Base-by-base conservation (phyloP, 1,139 yeast species). In the Sugiyamaella novakii region DNA sequence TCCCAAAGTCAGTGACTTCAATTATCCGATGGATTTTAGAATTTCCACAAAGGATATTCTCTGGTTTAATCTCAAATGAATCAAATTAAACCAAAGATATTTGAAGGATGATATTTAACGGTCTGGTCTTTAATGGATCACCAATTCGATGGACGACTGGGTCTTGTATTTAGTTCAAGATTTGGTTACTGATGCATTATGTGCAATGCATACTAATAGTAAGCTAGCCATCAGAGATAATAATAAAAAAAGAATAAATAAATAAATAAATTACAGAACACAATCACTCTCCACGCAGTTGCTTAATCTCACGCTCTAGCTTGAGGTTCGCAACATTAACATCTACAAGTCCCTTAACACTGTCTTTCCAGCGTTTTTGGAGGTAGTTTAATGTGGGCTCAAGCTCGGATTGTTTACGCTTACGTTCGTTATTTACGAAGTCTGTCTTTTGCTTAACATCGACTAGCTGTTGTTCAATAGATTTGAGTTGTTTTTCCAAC, bases 261-360 rank as follows among this genome's bases (percentile, higher is more conserved):
- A 22, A 22, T 22, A 22, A 22, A 22, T 22, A 22, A 22, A 6
- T 8, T 22, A 22, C 8, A 22, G 8, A 22, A 22, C 8, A 22
- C 8, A 22, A 6, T 34, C 28, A 46, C 38, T 47, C 51, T 17
- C 44, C 28, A 15, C 53, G 43, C 10, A 41, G 27, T 29, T 43
- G 35, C 35, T 54, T 45, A 28, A 56, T 44, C 29, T 58, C 56
- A 5, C 48, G 37, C 39, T 59, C 59, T 15, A 60, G 47, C 29
- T 53, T 51, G 11, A 59, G 44, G 36, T 54, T 47, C 5, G 63
- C 66, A 1, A 63, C 59, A 35, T 62, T 62, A 11, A 64, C 65
- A 37, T 63, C 65, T 8, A 64, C 59, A 11, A 63, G 52, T 18
- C 53, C 57, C 17, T 54, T 52, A 19, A 64, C 31, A 3, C 62